Conservation (phyloP, 176 grass and related monocot species). For the Eleusine coracana region DNA sequence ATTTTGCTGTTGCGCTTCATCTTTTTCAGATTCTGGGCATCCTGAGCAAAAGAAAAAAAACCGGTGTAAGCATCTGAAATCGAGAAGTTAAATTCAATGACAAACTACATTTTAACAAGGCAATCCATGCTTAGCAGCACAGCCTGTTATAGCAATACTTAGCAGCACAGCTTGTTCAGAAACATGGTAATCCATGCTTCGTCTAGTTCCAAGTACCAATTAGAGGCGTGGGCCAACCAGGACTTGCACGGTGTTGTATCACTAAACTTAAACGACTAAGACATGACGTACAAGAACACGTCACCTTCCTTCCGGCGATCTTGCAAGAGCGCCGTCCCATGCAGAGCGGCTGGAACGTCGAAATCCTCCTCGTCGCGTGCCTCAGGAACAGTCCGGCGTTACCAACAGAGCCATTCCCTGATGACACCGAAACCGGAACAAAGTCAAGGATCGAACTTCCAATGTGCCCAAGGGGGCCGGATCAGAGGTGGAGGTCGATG, state of each 20-base stretch:
- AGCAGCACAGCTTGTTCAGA: neutral
- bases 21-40: constrained; percentile 91
- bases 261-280: neutral
- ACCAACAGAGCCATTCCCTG: constrained; percentile 40
- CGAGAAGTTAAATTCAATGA: constrained; percentile 2
- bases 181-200: neutral
- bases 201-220: neutral
- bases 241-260: neutral
- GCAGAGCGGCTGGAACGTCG: constrained; percentile 70
- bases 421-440: neutral
- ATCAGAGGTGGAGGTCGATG: neutral
- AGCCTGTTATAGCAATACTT: neutral
- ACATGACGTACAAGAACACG: neutral
- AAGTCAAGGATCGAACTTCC: neutral
- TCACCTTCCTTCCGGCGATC: constrained; percentile 99
- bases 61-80: constrained; percentile 14
- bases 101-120: constrained; percentile 19
- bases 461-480: neutral
- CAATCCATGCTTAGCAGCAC: neutral
- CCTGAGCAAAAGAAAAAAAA: constrained; percentile 58
- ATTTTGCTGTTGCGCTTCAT: constrained; percentile 99
- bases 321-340: constrained; percentile 97
- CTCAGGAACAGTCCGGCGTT: constrained; percentile 11
- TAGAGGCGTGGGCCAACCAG: neutral
- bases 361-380: constrained; percentile 55